Evolutionary conservation across 768 basidiomycete genomes (phyloP), one percentile per base, ranked within the genome.

Genomic region (Trametes elegans): DNA sequence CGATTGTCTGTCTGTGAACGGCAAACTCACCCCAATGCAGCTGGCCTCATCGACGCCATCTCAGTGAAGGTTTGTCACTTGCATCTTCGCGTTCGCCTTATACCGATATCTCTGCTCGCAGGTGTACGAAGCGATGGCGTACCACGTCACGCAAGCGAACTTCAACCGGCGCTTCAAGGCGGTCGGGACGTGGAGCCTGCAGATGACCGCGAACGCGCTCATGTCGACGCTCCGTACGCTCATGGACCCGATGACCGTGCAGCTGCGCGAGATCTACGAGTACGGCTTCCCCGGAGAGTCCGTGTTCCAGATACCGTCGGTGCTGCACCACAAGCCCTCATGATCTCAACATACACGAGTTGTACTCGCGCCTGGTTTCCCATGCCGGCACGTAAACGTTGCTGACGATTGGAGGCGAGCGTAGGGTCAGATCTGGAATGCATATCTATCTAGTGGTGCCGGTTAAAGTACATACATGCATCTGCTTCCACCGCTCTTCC

Each of bases 141-240:
- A 93, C 68, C 97, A 98, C 72, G 96, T 99, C 45, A 85, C 88
- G 2, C 91, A 93, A 62, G 86, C 83, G 23, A 92, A 94, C 66
- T 85, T 91, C 76, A 90, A 93, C 65, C 84, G 90, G 51, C 85
- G 95, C 13, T 83, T 97, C 67, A 90, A 86, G 71, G 90, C 86
- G 3, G 93, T 99, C 60, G 88, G 92, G 57, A 73, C 93, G 7
- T 99, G 97, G 97, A 93, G 90, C 65, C 76, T 98, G 21, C 94
- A 97, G 70, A 87, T 90, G 81, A 95, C 95, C 0, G 92, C 93
- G 2, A 86, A 84, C 51, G 88, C 88, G n/a, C 81, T 95, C 43
- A 74, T 98, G 56, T 79, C 84, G 42, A 85, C 93, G 6, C 73
- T 98, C 39, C 77, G 88, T 50, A 87, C 79, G 39, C 78, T 87